Conservation (phyloP, 1,284 basidiomycete genomes). For the Irpex rosettiformis region DNA sequence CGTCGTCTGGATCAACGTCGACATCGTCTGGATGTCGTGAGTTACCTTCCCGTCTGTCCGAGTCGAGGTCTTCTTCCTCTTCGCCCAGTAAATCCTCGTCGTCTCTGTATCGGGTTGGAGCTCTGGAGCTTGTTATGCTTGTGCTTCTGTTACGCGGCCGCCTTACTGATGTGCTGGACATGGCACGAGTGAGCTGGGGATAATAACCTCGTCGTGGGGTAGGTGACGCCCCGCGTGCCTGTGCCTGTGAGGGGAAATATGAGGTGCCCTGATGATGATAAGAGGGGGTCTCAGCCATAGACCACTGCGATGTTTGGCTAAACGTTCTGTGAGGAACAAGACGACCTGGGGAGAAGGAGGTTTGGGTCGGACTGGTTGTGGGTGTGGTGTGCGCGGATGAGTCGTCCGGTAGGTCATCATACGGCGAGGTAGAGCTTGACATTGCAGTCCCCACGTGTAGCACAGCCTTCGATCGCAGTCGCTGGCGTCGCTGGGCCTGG, state of each 20-base stretch:
- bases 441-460: slow-evolving; percentile 21
- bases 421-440: slow-evolving; percentile 29
- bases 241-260: slow-evolving; percentile 43
- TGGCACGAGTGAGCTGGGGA: slow-evolving; percentile 41
- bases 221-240: slow-evolving; percentile 41
- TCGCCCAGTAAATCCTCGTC: slow-evolving; percentile 42
- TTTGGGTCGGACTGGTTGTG: slow-evolving; percentile 24
- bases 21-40: slow-evolving; percentile 25
- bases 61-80: slow-evolving; percentile 33
- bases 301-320: slow-evolving; percentile 55
- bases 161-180: slow-evolving; percentile 46
- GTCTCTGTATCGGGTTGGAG: slow-evolving; percentile 39
- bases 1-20: slow-evolving; percentile 15
- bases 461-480: slow-evolving; percentile 8
- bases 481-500: neutral
- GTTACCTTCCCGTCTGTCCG: slow-evolving; percentile 21
- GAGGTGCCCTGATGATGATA: slow-evolving; percentile 69
- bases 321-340: slow-evolving; percentile 43
- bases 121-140: slow-evolving; percentile 55
- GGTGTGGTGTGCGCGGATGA: slow-evolving; percentile 19
- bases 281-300: slow-evolving; percentile 49
- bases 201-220: slow-evolving; percentile 34
- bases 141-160: slow-evolving; percentile 50
- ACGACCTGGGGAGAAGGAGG: slow-evolving; percentile 19
- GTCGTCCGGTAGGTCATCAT: slow-evolving; percentile 21